These are phyloP conservation scores for Brassica balearica DNA, from an alignment of 441 rosid genomes.

Conservation along the genomic window DNA sequence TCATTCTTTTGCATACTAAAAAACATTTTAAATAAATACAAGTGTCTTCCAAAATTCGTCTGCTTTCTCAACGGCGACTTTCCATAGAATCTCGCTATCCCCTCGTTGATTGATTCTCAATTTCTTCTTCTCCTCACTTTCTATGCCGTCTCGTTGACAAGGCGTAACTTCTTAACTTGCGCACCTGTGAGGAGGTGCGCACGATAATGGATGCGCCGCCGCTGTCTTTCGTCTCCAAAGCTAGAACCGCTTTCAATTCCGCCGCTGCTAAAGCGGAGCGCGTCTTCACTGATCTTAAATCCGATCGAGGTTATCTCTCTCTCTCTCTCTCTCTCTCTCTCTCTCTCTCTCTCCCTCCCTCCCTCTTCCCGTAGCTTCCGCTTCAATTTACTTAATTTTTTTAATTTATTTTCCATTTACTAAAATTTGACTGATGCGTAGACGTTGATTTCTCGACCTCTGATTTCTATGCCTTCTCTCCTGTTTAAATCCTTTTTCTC, in stretches of 20 bases:
- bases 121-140: slow-evolving; percentile 26
- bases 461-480: slow-evolving; percentile 28
- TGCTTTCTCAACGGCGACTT: slow-evolving; percentile 3
- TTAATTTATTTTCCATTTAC: slow-evolving; percentile 35
- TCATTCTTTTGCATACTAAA: neutral
- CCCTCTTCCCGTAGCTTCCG: slow-evolving; percentile 39
- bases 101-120: slow-evolving; percentile 33
- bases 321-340: slow-evolving; percentile 8
- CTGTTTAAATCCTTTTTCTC: neutral
- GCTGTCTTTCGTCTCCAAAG: slow-evolving; percentile 85
- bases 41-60: slow-evolving; percentile 26
- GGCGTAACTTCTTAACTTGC: neutral
- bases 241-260: slow-evolving; percentile 91
- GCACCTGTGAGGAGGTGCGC: no score
- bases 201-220: slow-evolving; percentile 59
- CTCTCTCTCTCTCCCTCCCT: neutral
- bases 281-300: slow-evolving; percentile 87
- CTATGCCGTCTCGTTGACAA: slow-evolving; percentile 45
- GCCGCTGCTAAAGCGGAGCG: slow-evolving; percentile 99
- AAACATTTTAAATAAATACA: slow-evolving; percentile 28
- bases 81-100: neutral
- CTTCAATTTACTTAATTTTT: slow-evolving; percentile 15
- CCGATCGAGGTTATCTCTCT: slow-evolving; percentile 65
- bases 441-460: slow-evolving; percentile 38
- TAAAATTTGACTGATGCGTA: slow-evolving; percentile 47